Conservation (phyloP, 306 rosid species). For the Fagus sylvatica region DNA sequence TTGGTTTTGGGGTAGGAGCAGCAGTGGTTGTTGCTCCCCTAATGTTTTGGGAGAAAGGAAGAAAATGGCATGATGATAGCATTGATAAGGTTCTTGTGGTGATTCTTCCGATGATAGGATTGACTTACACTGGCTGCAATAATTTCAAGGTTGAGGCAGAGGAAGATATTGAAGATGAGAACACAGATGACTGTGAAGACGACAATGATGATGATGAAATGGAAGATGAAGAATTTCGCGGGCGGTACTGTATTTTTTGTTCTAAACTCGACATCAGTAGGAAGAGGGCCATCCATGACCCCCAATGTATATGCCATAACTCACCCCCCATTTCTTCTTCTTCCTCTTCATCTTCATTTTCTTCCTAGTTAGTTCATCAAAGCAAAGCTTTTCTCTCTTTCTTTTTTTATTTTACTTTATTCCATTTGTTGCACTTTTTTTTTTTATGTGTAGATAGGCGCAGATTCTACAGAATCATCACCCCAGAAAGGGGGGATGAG, state of each 20-base stretch:
- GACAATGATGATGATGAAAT: conserved; percentile 29
- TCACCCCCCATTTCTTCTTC: conserved; percentile 48
- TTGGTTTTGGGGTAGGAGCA: conserved; percentile 87
- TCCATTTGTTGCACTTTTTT: no score
- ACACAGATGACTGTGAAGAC: conserved; percentile 12
- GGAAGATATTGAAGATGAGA: conserved; percentile 33
- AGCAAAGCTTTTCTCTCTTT: conserved; percentile 2
- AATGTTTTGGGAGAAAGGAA: conserved; percentile 65
- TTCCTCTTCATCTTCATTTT: conserved; percentile 45
- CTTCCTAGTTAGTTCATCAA: conserved; percentile 28
- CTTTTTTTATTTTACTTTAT: not conserved
- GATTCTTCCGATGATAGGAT: conserved; percentile 58
- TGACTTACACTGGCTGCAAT: conserved; percentile 36
- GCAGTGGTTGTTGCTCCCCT: conserved; percentile 57
- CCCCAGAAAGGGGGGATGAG: conserved; percentile 4
- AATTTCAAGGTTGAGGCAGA: conserved; percentile 39
- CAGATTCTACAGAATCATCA: conserved; percentile 21
- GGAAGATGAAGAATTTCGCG: conserved; percentile 33
- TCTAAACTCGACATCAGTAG: conserved; percentile 52
- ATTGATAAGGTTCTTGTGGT: conserved; percentile 52
- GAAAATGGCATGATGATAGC: conserved; percentile 56
- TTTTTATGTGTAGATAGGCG: conserved; percentile 18
- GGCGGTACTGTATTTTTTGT: conserved; percentile 66
- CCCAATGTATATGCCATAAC: conserved; percentile 51
- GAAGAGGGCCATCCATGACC: conserved; percentile 57